Evolutionary conservation across 208 protist genomes (phyloP), one percentile per base, ranked within the genome.

Genomic region (Lotmaria passim): DNA sequence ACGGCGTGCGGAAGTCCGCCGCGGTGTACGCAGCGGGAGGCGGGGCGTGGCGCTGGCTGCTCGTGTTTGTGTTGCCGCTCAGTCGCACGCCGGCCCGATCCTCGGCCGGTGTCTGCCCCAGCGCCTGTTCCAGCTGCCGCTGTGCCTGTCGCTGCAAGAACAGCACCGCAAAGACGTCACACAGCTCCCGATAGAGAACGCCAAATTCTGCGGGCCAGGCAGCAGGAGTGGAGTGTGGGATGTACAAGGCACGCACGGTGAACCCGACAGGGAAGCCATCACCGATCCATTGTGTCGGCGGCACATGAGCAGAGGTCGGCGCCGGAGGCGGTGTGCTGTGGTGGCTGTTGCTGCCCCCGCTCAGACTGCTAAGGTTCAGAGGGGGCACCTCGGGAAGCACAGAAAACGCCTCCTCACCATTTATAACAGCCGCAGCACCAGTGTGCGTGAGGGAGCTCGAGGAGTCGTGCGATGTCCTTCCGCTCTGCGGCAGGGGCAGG

Each of bases 141-240:
- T 70, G 88, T 12, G 72, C 79, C 43, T 73, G 72, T 17, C 82
- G 79, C 52, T 82, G 71, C 12, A 59, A 39, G 55, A 67, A 80
- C 7, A 71, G 69, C 44, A 70, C 14, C 7, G 66, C 57, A 7
- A 94, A 69, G 19, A 60, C 60, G 21, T 81, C 69, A 33, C 83
- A 89, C n/a, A 83, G 63, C 15, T 65, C 46, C 28, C 79, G 74
- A 47, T 94, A 94, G 28, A 64, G 38, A 12, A 62, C 56, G 8
- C 66, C 79, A 26, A 74, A 73, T 19, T 81, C 73, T 0, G 60
- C 24, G 3, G 81, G 70, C 88, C 88, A 94, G 43, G 90, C 41
- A 0, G 61, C 26, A 12, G 78, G 75, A 6, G 75, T 69, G 26
- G 70, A 58, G 78, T 93, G 88, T 24, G 78, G 38, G 3, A 91